These are phyloP conservation scores for Diaporthe velutina DNA, from an alignment of 2,329 filamentous ascomycete genomes.

Conservation along the genomic window DNA sequence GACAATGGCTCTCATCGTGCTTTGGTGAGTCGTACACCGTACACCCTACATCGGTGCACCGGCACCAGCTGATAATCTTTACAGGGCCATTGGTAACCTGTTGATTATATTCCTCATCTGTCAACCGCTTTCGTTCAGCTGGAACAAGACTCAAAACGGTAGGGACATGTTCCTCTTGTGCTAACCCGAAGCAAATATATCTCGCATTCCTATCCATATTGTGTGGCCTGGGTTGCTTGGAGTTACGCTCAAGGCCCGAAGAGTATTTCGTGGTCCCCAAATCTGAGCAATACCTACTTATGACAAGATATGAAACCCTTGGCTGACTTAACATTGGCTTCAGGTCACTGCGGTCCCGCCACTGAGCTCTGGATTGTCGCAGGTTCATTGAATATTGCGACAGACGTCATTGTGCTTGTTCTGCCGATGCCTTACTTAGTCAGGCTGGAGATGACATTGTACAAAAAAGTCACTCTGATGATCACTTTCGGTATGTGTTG, in stretches of 20 bases:
- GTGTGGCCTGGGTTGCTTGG: background rate
- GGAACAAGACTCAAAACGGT: slow-evolving; percentile 16
- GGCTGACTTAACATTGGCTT: background rate
- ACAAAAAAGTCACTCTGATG: slow-evolving; percentile 29
- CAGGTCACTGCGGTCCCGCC: slow-evolving; percentile 2
- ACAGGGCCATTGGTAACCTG: slow-evolving; percentile 18
- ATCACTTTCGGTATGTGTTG: slow-evolving; percentile 7
- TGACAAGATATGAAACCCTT: background rate
- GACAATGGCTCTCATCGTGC: slow-evolving; percentile 5
- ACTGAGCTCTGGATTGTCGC: slow-evolving; percentile 4
- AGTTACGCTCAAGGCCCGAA: background rate
- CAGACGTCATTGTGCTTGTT: slow-evolving; percentile 27
- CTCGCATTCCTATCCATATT: background rate
- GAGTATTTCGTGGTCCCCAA: background rate
- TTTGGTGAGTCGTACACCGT: background rate
- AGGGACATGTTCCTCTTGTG: background rate
- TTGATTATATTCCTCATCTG: slow-evolving; percentile 12
- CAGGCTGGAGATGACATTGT: slow-evolving; percentile 29
- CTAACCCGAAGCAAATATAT: background rate
- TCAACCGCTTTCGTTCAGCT: slow-evolving; percentile 32
- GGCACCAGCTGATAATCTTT: background rate
- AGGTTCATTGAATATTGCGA: slow-evolving; percentile 7
- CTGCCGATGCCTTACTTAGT: slow-evolving; percentile 26
- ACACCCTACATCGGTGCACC: background rate
- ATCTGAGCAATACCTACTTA: background rate